phyloP scores from a whole-genome alignment of 768 basidiomycete species.

The Boletus subcaerulescens region DNA sequence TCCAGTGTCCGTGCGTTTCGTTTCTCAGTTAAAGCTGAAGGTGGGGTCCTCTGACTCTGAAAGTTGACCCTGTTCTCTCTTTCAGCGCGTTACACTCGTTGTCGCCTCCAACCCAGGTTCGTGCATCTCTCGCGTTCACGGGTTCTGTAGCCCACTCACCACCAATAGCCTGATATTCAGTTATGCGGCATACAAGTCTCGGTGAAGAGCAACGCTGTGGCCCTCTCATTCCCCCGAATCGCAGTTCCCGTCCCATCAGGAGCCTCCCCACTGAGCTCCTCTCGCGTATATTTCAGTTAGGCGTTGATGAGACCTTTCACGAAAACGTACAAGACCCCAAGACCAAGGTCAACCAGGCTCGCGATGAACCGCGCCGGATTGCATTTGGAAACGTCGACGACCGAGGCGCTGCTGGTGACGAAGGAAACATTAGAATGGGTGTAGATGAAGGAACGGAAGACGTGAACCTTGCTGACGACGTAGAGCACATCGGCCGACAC shows the following conservation, averaged over 20 bases:
- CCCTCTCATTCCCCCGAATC: not conserved
- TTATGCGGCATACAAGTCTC: not conserved
- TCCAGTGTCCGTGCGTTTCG: too few relatives aligned
- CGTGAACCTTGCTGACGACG: too few relatives aligned
- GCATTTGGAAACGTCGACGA: constrained; percentile 19
- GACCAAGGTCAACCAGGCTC: not conserved
- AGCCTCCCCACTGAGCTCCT: constrained; percentile 52
- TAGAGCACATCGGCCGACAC: not conserved
- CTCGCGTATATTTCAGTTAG: constrained; percentile 48
- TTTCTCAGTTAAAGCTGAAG: too few relatives aligned
- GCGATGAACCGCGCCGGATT: not conserved
- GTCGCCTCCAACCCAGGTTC: not conserved
- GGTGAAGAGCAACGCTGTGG: not conserved
- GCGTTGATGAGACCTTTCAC: constrained; percentile 35
- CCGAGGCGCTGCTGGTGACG: too few relatives aligned
- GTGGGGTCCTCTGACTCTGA: too few relatives aligned
- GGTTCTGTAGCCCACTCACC: not conserved
- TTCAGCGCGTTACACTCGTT: too few relatives aligned
- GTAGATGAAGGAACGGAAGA: too few relatives aligned
- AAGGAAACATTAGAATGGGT: too few relatives aligned
- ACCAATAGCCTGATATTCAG: not conserved
- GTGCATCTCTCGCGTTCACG: not conserved
- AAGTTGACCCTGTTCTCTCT: too few relatives aligned
- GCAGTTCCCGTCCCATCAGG: constrained; percentile 42
- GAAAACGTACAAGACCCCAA: constrained; percentile 35